Evolutionary conservation across 2,329 filamentous ascomycete genomes (phyloP).

Genomic region (Thermothelomyces thermophilus): DNA sequence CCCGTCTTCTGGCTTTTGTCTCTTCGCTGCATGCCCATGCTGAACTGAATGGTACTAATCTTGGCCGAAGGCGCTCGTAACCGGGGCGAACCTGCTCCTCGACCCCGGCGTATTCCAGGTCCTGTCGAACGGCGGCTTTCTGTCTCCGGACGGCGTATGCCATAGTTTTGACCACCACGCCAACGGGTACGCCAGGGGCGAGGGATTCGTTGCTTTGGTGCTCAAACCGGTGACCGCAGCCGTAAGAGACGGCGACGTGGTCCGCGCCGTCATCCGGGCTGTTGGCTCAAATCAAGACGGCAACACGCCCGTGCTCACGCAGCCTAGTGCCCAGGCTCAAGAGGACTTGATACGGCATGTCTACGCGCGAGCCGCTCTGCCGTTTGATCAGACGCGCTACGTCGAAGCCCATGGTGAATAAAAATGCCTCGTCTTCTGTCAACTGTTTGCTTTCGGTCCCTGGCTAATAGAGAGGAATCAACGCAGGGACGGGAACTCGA

Average conservation of each 20-base stretch:
- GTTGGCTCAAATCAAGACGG: background rate
- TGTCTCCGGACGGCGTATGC: conserved; percentile 1
- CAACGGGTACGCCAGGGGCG: conserved; percentile 45
- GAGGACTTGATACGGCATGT: conserved; percentile 1
- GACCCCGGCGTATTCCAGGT: background rate
- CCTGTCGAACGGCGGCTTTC: background rate
- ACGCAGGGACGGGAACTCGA: background rate
- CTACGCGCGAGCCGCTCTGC: background rate
- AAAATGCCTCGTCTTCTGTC: too few relatives aligned
- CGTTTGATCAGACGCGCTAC: conserved; percentile 11
- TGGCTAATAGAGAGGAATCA: too few relatives aligned
- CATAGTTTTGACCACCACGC: conserved; percentile 26
- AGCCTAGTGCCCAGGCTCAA: conserved; percentile 7
- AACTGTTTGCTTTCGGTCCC: too few relatives aligned
- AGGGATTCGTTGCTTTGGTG: conserved; percentile 38
- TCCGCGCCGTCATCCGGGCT: background rate
- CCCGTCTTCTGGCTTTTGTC: background rate
- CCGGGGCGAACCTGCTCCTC: conserved; percentile 1
- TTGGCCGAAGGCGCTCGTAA: background rate
- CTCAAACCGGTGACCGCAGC: background rate
- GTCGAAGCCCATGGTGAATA: conserved; percentile 26
- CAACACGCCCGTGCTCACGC: conserved; percentile 1
- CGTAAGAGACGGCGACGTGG: background rate
- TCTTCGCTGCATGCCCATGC: background rate
- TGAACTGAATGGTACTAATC: background rate